Percentiles rank a stretch among this genome's conserved stretches.
phyloP scores from a whole-genome alignment of 306 rosid species.

The Trifolium pratense region DNA sequence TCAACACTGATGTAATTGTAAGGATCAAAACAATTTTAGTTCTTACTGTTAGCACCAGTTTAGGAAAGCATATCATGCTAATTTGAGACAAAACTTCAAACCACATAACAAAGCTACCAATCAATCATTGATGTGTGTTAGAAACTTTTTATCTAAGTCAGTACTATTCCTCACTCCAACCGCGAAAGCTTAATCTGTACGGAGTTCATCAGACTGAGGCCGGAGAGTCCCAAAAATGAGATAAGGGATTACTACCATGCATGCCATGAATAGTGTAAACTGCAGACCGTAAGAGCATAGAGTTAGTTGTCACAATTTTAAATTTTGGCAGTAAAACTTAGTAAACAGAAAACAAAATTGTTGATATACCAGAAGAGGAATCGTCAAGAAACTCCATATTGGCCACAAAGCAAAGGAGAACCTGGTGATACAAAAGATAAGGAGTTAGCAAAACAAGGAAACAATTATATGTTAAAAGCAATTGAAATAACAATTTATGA shows the following conservation, averaged over 20 bases:
- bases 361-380: slow-evolving; percentile 89
- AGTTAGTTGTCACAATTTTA: slow-evolving; percentile 39
- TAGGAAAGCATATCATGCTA: slow-evolving; percentile 41
- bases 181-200: slow-evolving; percentile 74
- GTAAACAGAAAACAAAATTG: slow-evolving; percentile 11
- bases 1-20: slow-evolving; percentile 34
- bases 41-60: slow-evolving; percentile 40
- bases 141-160: slow-evolving; percentile 64
- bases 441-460: slow-evolving; percentile 44
- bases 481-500: slow-evolving; percentile 21
- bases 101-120: slow-evolving; percentile 47
- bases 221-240: slow-evolving; percentile 71
- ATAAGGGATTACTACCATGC: slow-evolving; percentile 88
- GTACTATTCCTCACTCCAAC: slow-evolving; percentile 58
- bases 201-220: slow-evolving; percentile 71
- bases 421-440: slow-evolving; percentile 47
- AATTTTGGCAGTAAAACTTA: slow-evolving; percentile 22
- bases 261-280: slow-evolving; percentile 96
- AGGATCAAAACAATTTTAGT: slow-evolving; percentile 46
- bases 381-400: slow-evolving; percentile 87
- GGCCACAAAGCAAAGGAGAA: slow-evolving; percentile 96
- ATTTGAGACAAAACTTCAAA: slow-evolving; percentile 52
- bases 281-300: slow-evolving; percentile 57
- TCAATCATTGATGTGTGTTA: slow-evolving; percentile 48
- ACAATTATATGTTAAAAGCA: slow-evolving; percentile 7